Conservation (phyloP, 164 flowering plant genomes). For the Piper longum region DNA sequence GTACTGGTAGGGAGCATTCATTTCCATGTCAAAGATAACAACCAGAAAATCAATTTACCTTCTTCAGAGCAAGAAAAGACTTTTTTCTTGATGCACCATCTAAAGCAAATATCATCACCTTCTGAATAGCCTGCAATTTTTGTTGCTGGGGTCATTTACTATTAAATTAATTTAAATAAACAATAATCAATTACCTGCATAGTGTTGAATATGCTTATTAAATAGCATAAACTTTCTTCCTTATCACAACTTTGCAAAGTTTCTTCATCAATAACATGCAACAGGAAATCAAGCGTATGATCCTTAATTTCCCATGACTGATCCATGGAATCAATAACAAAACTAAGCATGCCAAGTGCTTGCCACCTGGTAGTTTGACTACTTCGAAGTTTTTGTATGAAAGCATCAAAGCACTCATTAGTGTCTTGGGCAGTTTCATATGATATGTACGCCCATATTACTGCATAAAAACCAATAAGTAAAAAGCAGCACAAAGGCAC, state of each 20-base stretch:
- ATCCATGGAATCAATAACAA: conserved; percentile 28
- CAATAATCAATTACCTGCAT: conserved; percentile 42
- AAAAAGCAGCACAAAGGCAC: background rate
- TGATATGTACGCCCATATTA: conserved; percentile 63
- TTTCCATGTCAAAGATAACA: background rate
- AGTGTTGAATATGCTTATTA: conserved; percentile 42
- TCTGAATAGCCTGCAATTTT: conserved; percentile 48
- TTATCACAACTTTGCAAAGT: conserved; percentile 7
- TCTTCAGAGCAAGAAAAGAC: conserved; percentile 53
- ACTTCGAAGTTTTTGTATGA: conserved; percentile 34
- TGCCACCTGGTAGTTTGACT: conserved; percentile 58
- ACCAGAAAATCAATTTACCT: conserved; percentile 21
- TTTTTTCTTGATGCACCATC: conserved; percentile 39
- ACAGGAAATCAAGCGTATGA: conserved; percentile 47
- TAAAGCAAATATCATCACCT: conserved; percentile 53
- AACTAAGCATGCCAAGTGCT: conserved; percentile 56
- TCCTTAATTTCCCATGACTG: conserved; percentile 58
- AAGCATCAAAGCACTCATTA: conserved; percentile 27
- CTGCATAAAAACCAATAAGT: conserved; percentile 23
- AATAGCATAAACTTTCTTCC: conserved; percentile 32
- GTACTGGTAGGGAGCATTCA: background rate
- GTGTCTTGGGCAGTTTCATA: conserved; percentile 44
- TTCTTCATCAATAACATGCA: conserved; percentile 33
- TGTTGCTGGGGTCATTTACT: background rate
- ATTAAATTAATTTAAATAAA: background rate